Percentiles rank a stretch among this genome's conserved stretches.
phyloP scores from a whole-genome alignment of 2,329 filamentous ascomycete species.

The Fusarium paranaense region DNA sequence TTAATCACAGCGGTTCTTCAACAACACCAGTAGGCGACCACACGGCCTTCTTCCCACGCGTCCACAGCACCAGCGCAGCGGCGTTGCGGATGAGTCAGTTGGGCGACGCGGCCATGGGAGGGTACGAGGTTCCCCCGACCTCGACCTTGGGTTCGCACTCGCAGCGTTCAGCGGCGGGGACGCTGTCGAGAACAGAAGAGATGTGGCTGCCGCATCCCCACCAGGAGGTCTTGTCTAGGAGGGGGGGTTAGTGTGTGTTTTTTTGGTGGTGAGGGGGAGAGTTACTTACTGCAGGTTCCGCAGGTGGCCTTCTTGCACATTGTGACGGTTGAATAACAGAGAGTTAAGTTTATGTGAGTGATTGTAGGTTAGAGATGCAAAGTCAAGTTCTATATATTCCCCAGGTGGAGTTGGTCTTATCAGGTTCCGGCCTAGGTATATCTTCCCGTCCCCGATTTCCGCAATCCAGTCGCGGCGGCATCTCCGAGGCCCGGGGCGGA shows the following conservation, averaged over 20 bases:
- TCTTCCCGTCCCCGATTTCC: not conserved
- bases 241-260: not conserved
- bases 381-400: slow-evolving; percentile 2
- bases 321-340: not conserved
- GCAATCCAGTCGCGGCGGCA: not conserved
- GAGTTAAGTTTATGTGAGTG: not conserved
- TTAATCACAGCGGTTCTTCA: slow-evolving; percentile 41
- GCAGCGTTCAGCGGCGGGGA: slow-evolving; percentile 72
- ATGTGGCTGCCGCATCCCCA: slow-evolving; percentile 74
- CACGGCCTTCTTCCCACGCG: slow-evolving; percentile 43
- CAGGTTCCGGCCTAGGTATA: not conserved
- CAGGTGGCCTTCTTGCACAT: slow-evolving; percentile 77
- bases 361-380: not conserved
- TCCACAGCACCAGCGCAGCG: slow-evolving; percentile 46
- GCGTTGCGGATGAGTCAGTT: slow-evolving; percentile 52
- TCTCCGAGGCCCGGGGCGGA: not conserved
- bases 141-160: slow-evolving; percentile 73
- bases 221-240: slow-evolving; percentile 59
- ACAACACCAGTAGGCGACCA: slow-evolving; percentile 48
- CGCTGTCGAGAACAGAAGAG: slow-evolving; percentile 68
- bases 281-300: slow-evolving; percentile 69
- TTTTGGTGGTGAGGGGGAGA: not conserved
- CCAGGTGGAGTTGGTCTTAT: slow-evolving; percentile 13
- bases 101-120: slow-evolving; percentile 67
- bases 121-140: slow-evolving; percentile 70